Conservation (phyloP, 1,284 basidiomycete species). For the Apiotrichum veenhuisii region DNA sequence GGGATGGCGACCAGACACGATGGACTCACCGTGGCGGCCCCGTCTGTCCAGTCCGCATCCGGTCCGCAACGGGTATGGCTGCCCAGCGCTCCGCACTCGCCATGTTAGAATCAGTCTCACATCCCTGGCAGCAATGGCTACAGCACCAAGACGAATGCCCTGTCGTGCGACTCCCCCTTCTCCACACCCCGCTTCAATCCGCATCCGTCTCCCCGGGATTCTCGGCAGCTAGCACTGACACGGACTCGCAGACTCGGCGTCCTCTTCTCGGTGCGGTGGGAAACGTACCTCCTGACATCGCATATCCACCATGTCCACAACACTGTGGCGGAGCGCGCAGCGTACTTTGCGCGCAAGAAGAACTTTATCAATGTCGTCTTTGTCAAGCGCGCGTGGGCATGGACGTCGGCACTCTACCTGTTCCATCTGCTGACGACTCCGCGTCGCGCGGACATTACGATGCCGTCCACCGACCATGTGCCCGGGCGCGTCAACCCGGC, state of each 20-base stretch:
- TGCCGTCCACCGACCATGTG: not conserved
- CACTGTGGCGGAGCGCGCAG: constrained; percentile 25
- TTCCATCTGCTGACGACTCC: constrained; percentile 35
- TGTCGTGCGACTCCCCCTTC: not conserved
- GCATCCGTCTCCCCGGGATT: not conserved
- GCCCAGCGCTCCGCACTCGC: too few species aligned
- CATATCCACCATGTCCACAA: constrained; percentile 55
- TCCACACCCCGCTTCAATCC: not conserved
- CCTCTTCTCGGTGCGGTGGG: constrained; percentile 59
- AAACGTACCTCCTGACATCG: constrained; percentile 43
- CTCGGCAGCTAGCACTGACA: not conserved
- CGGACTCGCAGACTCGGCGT: constrained; percentile 30
- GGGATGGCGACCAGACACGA: too few species aligned
- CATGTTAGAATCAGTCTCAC: too few species aligned
- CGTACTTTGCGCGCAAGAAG: constrained; percentile 76
- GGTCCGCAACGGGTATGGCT: too few species aligned
- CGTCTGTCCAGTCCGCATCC: too few species aligned
- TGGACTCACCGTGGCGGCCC: too few species aligned
- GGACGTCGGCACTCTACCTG: constrained; percentile 72
- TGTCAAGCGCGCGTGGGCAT: constrained; percentile 88
- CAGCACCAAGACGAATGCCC: too few species aligned
- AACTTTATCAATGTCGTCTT: constrained; percentile 81
- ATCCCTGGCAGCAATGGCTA: too few species aligned
- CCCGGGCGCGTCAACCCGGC: constrained; percentile 9
- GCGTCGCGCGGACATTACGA: not conserved